phyloP scores from a whole-genome alignment of 169 alveolate species.

The Eimeria necatrix region DNA sequence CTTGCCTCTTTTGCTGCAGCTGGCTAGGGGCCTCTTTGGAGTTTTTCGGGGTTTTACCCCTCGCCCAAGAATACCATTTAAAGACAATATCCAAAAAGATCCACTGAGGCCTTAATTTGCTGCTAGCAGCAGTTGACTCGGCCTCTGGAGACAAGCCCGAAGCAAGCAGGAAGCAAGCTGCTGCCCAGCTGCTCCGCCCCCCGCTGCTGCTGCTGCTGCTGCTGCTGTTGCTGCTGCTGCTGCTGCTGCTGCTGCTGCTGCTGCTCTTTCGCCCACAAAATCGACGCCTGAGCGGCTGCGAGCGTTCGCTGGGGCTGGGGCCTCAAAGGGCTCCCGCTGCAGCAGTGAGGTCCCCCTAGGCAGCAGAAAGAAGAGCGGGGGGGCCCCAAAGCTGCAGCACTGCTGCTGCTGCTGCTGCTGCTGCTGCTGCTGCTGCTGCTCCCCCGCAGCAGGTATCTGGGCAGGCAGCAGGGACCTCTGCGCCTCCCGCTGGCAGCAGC shows the following conservation, averaged over 20 bases:
- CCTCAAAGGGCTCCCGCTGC: constrained; percentile 22
- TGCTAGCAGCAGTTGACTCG: no score
- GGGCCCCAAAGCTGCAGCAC: not conserved
- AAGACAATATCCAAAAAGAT: no score
- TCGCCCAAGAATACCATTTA: no score
- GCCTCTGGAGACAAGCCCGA: no score
- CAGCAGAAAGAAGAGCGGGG: not conserved
- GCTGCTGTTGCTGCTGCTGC: not conserved
- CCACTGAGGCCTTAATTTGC: no score
- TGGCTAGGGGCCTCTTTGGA: no score
- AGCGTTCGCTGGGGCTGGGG: not conserved
- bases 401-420: not conserved
- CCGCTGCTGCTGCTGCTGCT: not conserved
- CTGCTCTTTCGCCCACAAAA: not conserved
- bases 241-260: not conserved
- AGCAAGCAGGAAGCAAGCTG: no score
- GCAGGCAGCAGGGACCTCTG: no score
- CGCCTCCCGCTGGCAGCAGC: not conserved
- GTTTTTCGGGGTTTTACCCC: no score
- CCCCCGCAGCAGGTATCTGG: no score
- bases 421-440: no score
- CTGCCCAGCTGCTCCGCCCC: not conserved
- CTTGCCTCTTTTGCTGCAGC: no score
- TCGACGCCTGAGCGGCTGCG: not conserved
- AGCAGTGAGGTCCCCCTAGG: not conserved